These are phyloP conservation scores for Russula abietina DNA, from an alignment of 768 basidiomycete species.

Conservation along the genomic window DNA sequence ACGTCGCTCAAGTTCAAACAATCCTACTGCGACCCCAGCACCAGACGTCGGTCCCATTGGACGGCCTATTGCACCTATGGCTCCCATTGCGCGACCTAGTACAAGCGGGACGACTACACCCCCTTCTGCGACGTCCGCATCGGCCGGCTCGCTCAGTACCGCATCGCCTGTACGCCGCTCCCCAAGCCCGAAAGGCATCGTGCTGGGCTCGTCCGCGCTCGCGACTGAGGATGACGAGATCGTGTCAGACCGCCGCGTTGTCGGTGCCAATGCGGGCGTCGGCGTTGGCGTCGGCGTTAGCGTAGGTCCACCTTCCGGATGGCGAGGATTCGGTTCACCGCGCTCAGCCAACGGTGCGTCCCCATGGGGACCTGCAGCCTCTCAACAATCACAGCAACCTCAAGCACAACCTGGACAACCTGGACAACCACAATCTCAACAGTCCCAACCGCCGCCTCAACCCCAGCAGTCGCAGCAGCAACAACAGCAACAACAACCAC, in stretches of 20 bases:
- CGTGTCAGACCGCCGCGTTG: constrained; percentile 40
- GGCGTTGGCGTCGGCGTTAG: not conserved
- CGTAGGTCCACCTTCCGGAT: constrained; percentile 12
- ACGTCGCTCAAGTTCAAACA: constrained; percentile 45
- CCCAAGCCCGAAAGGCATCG: constrained; percentile 51
- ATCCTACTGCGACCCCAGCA: constrained; percentile 49
- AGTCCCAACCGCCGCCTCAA: not conserved
- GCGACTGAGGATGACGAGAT: constrained; percentile 79
- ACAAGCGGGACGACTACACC: constrained; percentile 36
- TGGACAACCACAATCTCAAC: not conserved
- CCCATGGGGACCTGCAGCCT: constrained; percentile 6
- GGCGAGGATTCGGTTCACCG: constrained; percentile 18
- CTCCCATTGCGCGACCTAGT: constrained; percentile 63
- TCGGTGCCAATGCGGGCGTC: not conserved
- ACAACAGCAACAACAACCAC: not conserved
- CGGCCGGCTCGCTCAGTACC: constrained; percentile 26
- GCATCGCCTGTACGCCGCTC: constrained; percentile 51
- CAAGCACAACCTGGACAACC: not conserved
- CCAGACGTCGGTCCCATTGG: constrained; percentile 25
- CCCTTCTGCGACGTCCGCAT: constrained; percentile 41
- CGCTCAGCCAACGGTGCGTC: constrained; percentile 10
- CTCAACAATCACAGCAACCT: not conserved
- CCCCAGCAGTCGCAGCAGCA: not conserved
- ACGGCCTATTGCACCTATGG: constrained; percentile 51
- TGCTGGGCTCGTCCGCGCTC: constrained; percentile 71